These are phyloP conservation scores for Zygnema cylindricum DNA, from an alignment of 139 green algal genomes.

Conservation along the genomic window DNA sequence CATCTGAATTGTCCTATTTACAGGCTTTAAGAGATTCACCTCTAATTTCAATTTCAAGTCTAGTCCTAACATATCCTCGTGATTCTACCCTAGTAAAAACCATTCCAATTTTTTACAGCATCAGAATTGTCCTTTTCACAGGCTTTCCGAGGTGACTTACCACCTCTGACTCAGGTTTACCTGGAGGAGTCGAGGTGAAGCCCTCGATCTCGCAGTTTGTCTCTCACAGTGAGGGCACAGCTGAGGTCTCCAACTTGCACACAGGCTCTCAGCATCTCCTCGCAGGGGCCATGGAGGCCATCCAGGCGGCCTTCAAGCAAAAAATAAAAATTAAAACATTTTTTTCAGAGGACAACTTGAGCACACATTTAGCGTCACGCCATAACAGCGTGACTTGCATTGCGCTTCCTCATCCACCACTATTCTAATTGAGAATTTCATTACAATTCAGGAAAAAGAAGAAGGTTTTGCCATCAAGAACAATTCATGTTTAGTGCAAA, in stretches of 20 bases:
- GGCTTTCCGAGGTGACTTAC: background rate
- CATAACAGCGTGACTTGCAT: no score
- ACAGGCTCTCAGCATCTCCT: background rate
- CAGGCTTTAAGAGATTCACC: background rate
- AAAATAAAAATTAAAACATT: no score
- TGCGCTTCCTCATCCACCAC: no score
- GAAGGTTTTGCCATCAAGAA: no score
- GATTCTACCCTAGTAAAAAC: background rate
- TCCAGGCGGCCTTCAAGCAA: no score
- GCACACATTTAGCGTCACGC: no score
- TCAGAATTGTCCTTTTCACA: background rate
- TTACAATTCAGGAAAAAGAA: no score
- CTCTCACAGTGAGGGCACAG: background rate
- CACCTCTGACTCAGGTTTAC: background rate
- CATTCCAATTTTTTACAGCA: background rate
- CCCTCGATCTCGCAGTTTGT: constrained; percentile 7
- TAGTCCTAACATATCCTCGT: background rate
- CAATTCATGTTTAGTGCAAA: no score
- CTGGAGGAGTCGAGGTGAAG: constrained; percentile 34
- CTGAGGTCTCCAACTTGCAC: background rate
- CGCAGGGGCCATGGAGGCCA: background rate
- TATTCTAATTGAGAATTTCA: no score
- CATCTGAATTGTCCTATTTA: no score
- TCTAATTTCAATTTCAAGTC: background rate
- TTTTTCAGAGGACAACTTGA: no score